phyloP scores from a whole-genome alignment of 139 green algal species.

The Micromonas commoda region DNA sequence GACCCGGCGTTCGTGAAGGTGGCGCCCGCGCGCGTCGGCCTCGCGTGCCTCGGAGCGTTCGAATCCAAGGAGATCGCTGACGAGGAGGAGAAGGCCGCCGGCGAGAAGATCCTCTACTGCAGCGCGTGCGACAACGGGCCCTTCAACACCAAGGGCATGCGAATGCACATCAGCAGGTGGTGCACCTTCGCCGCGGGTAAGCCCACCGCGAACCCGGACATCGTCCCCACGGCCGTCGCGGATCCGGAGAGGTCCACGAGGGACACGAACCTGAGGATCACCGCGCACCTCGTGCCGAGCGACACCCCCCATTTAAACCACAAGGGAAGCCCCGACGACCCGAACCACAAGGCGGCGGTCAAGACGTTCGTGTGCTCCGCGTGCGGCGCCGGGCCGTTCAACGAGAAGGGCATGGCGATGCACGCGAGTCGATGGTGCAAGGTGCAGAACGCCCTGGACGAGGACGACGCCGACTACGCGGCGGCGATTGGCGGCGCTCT shows the following conservation, averaged over 20 bases:
- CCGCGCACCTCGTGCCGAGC: no score
- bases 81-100: background rate
- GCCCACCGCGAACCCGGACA: background rate
- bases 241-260: background rate
- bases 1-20: constrained; percentile 18
- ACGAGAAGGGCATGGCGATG: background rate
- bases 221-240: no score
- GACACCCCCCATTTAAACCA: no score
- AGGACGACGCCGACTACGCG: no score
- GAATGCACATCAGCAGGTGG: background rate
- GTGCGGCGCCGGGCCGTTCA: background rate
- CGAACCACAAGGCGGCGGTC: background rate
- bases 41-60: background rate
- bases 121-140: background rate
- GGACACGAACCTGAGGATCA: background rate
- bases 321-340: background rate
- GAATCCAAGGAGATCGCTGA: background rate
- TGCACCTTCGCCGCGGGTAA: background rate
- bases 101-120: background rate
- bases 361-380: background rate
- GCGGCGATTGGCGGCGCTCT: no score
- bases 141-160: background rate
- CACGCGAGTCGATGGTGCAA: background rate
- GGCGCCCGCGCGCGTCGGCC: constrained; percentile 4
- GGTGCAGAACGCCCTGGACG: no score